Conservation (phyloP, 345 rosid genomes). For the Balakata baccata region DNA sequence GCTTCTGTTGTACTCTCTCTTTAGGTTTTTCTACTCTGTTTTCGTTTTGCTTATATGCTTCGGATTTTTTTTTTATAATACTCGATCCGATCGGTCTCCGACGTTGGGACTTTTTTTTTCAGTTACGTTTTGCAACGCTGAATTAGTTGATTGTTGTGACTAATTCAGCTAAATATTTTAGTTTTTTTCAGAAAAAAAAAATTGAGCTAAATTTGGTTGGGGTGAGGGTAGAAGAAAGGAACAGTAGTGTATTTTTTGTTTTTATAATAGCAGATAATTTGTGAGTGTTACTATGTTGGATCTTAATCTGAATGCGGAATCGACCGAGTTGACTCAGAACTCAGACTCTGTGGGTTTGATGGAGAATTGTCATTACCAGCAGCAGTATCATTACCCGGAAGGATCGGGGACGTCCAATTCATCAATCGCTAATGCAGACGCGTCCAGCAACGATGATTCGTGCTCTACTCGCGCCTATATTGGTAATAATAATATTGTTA, state of each 20-base stretch:
- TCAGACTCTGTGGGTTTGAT: slow-evolving; percentile 1
- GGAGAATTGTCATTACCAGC: slow-evolving; percentile 29
- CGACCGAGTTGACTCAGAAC: slow-evolving; percentile 55
- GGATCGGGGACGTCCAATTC: slow-evolving; percentile 79
- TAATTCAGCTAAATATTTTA: background rate
- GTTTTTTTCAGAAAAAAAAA: background rate
- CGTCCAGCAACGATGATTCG: slow-evolving; percentile 58
- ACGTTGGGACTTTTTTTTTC: slow-evolving; percentile 16
- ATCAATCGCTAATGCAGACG: slow-evolving; percentile 74
- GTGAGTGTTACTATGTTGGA: slow-evolving; percentile 51
- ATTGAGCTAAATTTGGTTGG: background rate
- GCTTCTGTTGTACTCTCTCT: background rate
- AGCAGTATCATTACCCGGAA: slow-evolving; percentile 5
- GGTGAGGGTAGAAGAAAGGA: background rate
- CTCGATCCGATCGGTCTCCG: slow-evolving; percentile 23
- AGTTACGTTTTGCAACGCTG: slow-evolving; percentile 14
- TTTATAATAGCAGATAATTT: background rate
- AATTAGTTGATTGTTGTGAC: background rate
- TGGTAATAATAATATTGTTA: slow-evolving; percentile 13
- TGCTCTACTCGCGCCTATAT: slow-evolving; percentile 55
- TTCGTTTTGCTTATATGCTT: background rate
- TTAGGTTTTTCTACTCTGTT: background rate
- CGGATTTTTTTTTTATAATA: slow-evolving; percentile 17
- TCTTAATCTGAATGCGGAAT: slow-evolving; percentile 69
- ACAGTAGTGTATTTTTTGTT: background rate